phyloP scores from a whole-genome alignment of 495 filamentous ascomycete species.

The Beverwykella pulmonaria region DNA sequence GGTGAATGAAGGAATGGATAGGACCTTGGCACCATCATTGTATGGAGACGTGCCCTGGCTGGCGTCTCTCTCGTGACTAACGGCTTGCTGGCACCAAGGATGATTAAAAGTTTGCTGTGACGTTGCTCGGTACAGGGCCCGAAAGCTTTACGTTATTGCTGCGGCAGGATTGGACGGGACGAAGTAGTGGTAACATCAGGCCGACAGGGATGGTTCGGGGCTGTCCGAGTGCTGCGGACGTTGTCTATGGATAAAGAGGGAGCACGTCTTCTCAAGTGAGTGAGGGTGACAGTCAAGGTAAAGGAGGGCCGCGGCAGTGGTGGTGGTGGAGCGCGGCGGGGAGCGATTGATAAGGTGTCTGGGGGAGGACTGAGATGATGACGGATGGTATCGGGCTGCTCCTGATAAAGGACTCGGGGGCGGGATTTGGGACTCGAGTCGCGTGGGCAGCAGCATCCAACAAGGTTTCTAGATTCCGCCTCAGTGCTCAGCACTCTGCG shows the following conservation, averaged over 20 bases:
- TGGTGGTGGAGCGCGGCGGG: background rate
- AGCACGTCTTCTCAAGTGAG: background rate
- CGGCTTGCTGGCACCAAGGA: background rate
- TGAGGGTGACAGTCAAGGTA: background rate
- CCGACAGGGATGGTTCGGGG: constrained; percentile 5
- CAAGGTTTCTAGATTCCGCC: background rate
- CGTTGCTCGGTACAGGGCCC: constrained; percentile 7
- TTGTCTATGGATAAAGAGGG: background rate
- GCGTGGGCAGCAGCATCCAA: constrained; percentile 18
- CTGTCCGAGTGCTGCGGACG: background rate
- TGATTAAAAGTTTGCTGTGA: constrained; percentile 5
- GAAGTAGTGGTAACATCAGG: constrained; percentile 16
- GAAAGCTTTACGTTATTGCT: constrained; percentile 32
- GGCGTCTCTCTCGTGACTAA: constrained; percentile 11
- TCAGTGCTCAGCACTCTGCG: too few species aligned
- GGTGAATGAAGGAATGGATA: constrained; percentile 25
- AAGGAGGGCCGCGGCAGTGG: background rate
- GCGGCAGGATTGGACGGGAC: constrained; percentile 22
- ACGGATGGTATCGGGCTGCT: background rate
- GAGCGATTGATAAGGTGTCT: background rate
- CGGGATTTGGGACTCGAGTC: background rate
- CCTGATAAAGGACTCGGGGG: constrained; percentile 16
- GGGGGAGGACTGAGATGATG: too few species aligned
- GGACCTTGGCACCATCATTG: constrained; percentile 40
- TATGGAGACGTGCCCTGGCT: constrained; percentile 21